phyloP scores from a whole-genome alignment of 129 eudicot species.

The Lonicera japonica region DNA sequence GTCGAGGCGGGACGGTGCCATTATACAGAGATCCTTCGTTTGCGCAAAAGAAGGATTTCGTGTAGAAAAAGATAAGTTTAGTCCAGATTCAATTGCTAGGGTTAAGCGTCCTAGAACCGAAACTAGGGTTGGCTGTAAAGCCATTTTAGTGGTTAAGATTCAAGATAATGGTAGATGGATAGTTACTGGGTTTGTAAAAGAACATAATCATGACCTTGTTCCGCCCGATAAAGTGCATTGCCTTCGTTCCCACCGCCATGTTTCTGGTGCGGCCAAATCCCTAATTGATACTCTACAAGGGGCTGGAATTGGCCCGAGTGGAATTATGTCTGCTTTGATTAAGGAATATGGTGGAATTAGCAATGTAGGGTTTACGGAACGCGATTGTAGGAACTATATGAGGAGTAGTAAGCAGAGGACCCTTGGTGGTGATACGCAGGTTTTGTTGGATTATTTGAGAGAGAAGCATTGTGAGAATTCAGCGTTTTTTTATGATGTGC shows the following conservation, averaged over 20 bases:
- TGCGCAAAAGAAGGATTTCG: slow-evolving; percentile 39
- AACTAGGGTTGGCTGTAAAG: slow-evolving; percentile 41
- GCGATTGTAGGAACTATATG: slow-evolving; percentile 40
- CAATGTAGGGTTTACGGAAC: slow-evolving; percentile 35
- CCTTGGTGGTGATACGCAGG: slow-evolving; percentile 28
- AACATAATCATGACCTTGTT: slow-evolving; percentile 39
- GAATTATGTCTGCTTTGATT: slow-evolving; percentile 33
- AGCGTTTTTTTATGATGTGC: slow-evolving; percentile 23
- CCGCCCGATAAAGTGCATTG: slow-evolving; percentile 32
- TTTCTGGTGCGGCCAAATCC: slow-evolving; percentile 32
- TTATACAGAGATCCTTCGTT: slow-evolving; percentile 31
- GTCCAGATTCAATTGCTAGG: background rate
- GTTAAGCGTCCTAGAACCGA: slow-evolving; percentile 24
- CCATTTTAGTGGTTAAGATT: slow-evolving; percentile 20
- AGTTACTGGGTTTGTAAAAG: slow-evolving; percentile 19
- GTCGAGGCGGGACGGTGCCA: slow-evolving; percentile 34
- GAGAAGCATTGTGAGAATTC: slow-evolving; percentile 15
- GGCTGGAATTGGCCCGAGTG: slow-evolving; percentile 34
- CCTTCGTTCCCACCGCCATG: slow-evolving; percentile 35
- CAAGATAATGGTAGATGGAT: slow-evolving; percentile 27
- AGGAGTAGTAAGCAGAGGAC: slow-evolving; percentile 26
- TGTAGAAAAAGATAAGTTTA: slow-evolving; percentile 12
- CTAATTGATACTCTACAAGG: slow-evolving; percentile 33
- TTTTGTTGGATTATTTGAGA: slow-evolving; percentile 29
- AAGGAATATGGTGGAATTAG: slow-evolving; percentile 38